Evolutionary conservation across 441 rosid genomes (phyloP).

Genomic region (Dalechampia spathulata): DNA sequence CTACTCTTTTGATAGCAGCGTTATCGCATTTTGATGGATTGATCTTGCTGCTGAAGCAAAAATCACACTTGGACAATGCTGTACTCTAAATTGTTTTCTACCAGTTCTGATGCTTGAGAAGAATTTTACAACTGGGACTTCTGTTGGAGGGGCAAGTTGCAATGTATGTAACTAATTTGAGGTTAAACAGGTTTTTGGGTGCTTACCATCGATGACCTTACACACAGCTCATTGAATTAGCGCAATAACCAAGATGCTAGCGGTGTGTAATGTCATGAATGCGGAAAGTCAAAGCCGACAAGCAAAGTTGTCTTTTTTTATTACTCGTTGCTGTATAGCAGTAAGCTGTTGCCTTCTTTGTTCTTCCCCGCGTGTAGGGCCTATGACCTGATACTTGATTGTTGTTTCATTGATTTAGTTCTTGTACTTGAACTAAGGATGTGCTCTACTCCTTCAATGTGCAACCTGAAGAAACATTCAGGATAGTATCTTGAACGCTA

Average conservation of each 20-base stretch:
- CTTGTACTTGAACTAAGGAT: too few species aligned
- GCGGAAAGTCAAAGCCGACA: too few species aligned
- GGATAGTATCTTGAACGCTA: too few species aligned
- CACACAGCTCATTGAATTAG: slow-evolving; percentile 13
- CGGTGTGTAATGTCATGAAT: slow-evolving; percentile 4
- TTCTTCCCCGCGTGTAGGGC: too few species aligned
- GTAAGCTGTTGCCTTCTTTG: background rate
- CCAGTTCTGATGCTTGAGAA: slow-evolving; percentile 7
- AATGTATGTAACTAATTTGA: slow-evolving; percentile 20
- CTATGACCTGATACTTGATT: too few species aligned
- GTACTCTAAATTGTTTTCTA: slow-evolving; percentile 1
- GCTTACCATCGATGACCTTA: slow-evolving; percentile 8
- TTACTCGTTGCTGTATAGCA: slow-evolving; percentile 8
- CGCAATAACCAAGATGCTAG: slow-evolving; percentile 8
- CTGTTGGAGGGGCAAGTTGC: slow-evolving; percentile 15
- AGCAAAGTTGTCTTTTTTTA: slow-evolving; percentile 3
- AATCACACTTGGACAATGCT: slow-evolving; percentile 5
- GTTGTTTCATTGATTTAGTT: too few species aligned
- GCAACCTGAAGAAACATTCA: too few species aligned
- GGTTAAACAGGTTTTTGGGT: slow-evolving; percentile 9
- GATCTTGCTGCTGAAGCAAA: slow-evolving; percentile 9
- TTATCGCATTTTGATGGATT: too few species aligned
- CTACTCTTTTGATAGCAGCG: background rate
- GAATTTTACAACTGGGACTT: background rate
- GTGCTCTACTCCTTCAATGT: too few species aligned